These are phyloP conservation scores for Fusarium sp. DNA, from an alignment of 2,329 filamentous ascomycete species.

Conservation along the genomic window DNA sequence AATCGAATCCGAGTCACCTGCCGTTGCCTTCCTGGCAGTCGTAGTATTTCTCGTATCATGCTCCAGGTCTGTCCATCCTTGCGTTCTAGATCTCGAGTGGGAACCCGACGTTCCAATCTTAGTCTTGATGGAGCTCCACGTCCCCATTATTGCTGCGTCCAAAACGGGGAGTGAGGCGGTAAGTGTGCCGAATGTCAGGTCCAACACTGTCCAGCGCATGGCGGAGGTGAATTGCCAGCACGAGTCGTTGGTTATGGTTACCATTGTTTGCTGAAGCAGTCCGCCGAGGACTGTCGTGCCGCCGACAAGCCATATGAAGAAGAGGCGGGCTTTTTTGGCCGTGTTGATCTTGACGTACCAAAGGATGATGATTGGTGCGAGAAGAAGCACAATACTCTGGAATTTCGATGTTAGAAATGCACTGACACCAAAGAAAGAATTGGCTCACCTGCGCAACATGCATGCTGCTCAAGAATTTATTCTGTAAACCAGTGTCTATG, in stretches of 20 bases:
- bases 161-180: slow-evolving; percentile 20
- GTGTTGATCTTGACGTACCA: slow-evolving; percentile 24
- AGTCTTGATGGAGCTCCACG: slow-evolving; percentile 14
- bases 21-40: not conserved
- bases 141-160: slow-evolving; percentile 27
- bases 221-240: slow-evolving; percentile 29
- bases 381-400: slow-evolving; percentile 13
- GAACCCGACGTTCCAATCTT: slow-evolving; percentile 24
- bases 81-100: slow-evolving; percentile 14
- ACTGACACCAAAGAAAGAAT: too few relatives aligned
- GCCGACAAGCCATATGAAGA: slow-evolving; percentile 28
- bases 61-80: slow-evolving; percentile 25
- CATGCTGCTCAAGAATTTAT: slow-evolving; percentile 28
- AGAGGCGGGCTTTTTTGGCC: slow-evolving; percentile 18
- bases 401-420: not conserved
- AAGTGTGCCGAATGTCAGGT: slow-evolving; percentile 17
- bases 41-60: slow-evolving; percentile 5
- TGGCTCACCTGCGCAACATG: slow-evolving; percentile 21
- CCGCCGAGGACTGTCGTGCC: slow-evolving; percentile 16
- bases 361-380: slow-evolving; percentile 15
- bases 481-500: slow-evolving; percentile 3
- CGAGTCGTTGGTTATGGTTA: slow-evolving; percentile 19
- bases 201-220: slow-evolving; percentile 18
- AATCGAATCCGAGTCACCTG: slow-evolving; percentile 5
- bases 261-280: slow-evolving; percentile 19